Evolutionary conservation across 371 early-diverging fungal species (phyloP).

Genomic region (Choanephora cucurbitarum): DNA sequence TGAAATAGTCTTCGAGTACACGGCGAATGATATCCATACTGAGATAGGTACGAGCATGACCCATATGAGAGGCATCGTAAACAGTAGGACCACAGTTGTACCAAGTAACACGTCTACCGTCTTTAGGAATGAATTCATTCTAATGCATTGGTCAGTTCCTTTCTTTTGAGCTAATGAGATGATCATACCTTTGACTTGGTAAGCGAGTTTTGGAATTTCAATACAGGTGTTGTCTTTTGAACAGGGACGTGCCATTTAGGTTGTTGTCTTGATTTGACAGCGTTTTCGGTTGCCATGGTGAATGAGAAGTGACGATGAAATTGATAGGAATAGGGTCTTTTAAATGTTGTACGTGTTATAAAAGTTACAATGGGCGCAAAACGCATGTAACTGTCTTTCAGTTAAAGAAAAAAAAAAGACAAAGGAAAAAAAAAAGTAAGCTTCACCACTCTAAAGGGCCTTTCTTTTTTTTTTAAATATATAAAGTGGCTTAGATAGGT

Average conservation of each 20-base stretch:
- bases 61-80: conserved; percentile 98
- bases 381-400: conserved; percentile 11
- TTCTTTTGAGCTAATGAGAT: not conserved
- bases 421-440: too few species aligned
- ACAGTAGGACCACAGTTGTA: conserved; percentile 99
- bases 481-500: too few species aligned
- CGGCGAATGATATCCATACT: conserved; percentile 96
- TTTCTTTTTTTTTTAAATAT: too few species aligned
- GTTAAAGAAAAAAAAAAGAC: too few species aligned
- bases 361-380: conserved; percentile 12
- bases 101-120: conserved; percentile 88
- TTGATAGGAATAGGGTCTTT: not conserved
- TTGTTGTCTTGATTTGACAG: conserved; percentile 37
- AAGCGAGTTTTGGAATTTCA: conserved; percentile 77
- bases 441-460: too few species aligned
- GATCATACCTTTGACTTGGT: conserved; percentile 68
- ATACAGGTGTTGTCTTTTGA: conserved; percentile 32
- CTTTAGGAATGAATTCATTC: conserved; percentile 86
- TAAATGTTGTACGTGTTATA: conserved; percentile 2
- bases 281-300: conserved; percentile 7
- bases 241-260: conserved; percentile 41
- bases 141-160: conserved; percentile 26
- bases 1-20: conserved; percentile 95
- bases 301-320: not conserved
- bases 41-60: conserved; percentile 98